Evolutionary conservation across 2,329 filamentous ascomycete genomes (phyloP).

Genomic region (Cladophialophora bantiana): DNA sequence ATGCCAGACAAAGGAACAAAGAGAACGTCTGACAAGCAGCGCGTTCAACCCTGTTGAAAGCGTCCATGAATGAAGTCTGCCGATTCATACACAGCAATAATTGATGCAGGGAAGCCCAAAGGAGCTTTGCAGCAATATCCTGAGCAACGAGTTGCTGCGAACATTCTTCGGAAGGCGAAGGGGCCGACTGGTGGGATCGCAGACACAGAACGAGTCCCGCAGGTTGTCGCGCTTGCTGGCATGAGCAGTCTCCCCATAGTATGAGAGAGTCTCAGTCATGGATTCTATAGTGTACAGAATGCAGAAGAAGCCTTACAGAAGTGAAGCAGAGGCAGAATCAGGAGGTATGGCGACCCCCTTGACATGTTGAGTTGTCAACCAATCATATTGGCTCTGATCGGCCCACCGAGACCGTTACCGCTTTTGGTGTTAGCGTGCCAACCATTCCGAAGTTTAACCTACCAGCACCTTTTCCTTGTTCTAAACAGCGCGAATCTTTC

Average conservation of each 20-base stretch:
- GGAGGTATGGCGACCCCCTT: no score
- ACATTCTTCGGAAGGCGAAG: no score
- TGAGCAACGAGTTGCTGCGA: no score
- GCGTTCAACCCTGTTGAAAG: neutral
- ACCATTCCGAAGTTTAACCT: neutral
- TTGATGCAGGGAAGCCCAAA: neutral
- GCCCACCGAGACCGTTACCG: neutral
- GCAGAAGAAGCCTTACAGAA: no score
- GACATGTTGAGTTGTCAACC: neutral
- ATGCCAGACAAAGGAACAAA: neutral
- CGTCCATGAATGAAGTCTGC: neutral
- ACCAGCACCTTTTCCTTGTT: neutral
- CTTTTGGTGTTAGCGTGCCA: neutral
- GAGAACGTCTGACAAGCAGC: neutral
- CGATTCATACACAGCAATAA: neutral
- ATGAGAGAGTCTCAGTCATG: no score
- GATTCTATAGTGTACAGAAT: no score
- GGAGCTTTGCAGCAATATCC: no score
- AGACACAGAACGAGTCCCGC: no score
- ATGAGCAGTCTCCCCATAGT: no score
- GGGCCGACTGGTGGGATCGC: no score
- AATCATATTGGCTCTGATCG: neutral
- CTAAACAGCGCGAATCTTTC: neutral
- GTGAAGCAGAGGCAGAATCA: no score
- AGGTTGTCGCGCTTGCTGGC: no score